Evolutionary conservation across 169 alveolate species (phyloP).

Genomic region (Hepatocystis sp.): DNA sequence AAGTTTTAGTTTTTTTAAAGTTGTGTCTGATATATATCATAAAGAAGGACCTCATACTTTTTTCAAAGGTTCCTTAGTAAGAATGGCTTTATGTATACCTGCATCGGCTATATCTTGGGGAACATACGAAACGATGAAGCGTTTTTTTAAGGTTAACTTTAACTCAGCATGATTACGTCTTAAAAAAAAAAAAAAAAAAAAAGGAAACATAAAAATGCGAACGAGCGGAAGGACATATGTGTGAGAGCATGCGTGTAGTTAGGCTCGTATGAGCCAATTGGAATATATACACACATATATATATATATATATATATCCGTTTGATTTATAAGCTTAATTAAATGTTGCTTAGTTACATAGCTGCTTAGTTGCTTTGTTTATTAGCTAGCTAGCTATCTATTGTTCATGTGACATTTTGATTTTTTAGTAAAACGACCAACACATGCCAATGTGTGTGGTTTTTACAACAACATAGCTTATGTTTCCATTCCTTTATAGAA

Average conservation of each 20-base stretch:
- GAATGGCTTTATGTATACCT: conserved; percentile 92
- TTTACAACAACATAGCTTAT: not conserved
- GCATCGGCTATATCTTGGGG: conserved; percentile 98
- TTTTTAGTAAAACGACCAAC: conserved; percentile 8
- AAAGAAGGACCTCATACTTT: conserved; percentile 92
- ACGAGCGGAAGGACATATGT: too few species aligned
- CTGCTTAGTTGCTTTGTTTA: too few species aligned
- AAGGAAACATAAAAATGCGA: too few species aligned
- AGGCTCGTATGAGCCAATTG: not conserved
- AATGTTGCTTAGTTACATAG: too few species aligned
- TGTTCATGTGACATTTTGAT: conserved; percentile 28
- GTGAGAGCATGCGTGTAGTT: too few species aligned
- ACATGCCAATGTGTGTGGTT: not conserved
- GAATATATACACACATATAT: not conserved
- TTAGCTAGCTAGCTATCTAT: too few species aligned
- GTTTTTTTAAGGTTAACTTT: conserved; percentile 58
- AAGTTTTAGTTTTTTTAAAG: conserved; percentile 75
- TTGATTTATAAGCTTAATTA: too few species aligned
- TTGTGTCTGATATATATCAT: conserved; percentile 80
- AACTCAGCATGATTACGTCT: conserved; percentile 34
- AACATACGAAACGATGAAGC: conserved; percentile 93
- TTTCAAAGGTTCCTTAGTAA: conserved; percentile 92
- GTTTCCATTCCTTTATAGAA: not conserved
- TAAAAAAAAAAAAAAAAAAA: too few species aligned
- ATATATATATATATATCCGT: not conserved